phyloP scores from a whole-genome alignment of 2,329 filamentous ascomycete genomes.

The Karstenula rhodostoma region DNA sequence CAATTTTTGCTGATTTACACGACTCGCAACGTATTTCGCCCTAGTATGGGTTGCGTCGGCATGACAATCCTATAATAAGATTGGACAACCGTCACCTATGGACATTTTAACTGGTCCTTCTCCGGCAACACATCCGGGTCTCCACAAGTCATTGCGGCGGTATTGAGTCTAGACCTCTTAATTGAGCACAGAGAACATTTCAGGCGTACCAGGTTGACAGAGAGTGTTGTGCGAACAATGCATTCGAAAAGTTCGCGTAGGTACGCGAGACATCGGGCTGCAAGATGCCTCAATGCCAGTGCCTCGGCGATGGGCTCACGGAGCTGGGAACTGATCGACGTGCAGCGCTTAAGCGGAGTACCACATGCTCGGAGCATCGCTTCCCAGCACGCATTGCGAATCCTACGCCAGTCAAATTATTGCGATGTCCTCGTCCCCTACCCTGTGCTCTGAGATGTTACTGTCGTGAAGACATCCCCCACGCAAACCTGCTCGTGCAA shows the following conservation, averaged over 20 bases:
- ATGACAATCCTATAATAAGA: too few species aligned
- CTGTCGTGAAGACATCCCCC: not conserved
- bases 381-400: not conserved
- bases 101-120: too few species aligned
- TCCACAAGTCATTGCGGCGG: too few species aligned
- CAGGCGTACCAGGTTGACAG: too few species aligned
- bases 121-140: too few species aligned
- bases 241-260: not conserved
- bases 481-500: not conserved
- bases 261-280: not conserved
- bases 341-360: slow-evolving; percentile 1
- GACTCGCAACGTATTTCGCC: too few species aligned
- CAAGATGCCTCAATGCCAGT: not conserved
- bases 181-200: too few species aligned
- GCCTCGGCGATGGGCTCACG: not conserved
- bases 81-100: too few species aligned
- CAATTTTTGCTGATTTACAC: too few species aligned
- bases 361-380: not conserved
- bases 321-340: not conserved
- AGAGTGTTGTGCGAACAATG: too few species aligned
- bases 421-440: not conserved
- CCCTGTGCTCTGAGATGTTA: not conserved
- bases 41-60: too few species aligned
- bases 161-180: too few species aligned
- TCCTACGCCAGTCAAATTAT: not conserved